These are phyloP conservation scores for Botrytis deweyae DNA, from an alignment of 2,329 filamentous ascomycete species.

Conservation along the genomic window DNA sequence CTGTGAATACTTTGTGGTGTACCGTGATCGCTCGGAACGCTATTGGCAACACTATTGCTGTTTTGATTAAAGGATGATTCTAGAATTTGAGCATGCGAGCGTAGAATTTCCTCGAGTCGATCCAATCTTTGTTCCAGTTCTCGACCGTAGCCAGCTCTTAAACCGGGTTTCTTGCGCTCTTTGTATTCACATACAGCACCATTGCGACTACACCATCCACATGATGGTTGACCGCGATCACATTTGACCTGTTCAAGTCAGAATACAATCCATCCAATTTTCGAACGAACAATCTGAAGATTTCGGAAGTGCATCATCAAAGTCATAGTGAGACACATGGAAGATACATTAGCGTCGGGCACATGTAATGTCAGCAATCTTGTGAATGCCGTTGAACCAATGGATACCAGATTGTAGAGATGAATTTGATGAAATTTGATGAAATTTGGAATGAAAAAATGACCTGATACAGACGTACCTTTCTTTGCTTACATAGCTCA, in stretches of 20 bases:
- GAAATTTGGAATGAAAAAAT: not conserved
- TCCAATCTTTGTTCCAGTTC: constrained; percentile 73
- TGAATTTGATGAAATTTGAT: not conserved
- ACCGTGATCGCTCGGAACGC: constrained; percentile 56
- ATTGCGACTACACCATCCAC: constrained; percentile 67
- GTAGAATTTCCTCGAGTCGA: constrained; percentile 64
- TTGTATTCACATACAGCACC: constrained; percentile 65
- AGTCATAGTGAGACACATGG: not conserved
- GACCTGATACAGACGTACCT: constrained; percentile 49
- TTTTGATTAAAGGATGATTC: constrained; percentile 50
- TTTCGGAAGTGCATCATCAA: not conserved
- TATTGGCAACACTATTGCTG: constrained; percentile 35
- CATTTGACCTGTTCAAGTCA: constrained; percentile 60
- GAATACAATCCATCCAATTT: constrained; percentile 6
- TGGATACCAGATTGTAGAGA: not conserved
- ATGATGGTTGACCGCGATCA: constrained; percentile 72
- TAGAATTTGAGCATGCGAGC: constrained; percentile 65
- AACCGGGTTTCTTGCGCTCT: constrained; percentile 65
- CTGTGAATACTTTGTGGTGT: constrained; percentile 52
- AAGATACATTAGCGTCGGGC: constrained; percentile 1
- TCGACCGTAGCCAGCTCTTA: constrained; percentile 65
- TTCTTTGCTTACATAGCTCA: constrained; percentile 78
- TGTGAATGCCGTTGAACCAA: not conserved
- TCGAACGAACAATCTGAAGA: not conserved
- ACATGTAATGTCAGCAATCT: not conserved